Evolutionary conservation across 192 early-diverging fungal genomes (phyloP).

Genomic region (Coemansia sp.): DNA sequence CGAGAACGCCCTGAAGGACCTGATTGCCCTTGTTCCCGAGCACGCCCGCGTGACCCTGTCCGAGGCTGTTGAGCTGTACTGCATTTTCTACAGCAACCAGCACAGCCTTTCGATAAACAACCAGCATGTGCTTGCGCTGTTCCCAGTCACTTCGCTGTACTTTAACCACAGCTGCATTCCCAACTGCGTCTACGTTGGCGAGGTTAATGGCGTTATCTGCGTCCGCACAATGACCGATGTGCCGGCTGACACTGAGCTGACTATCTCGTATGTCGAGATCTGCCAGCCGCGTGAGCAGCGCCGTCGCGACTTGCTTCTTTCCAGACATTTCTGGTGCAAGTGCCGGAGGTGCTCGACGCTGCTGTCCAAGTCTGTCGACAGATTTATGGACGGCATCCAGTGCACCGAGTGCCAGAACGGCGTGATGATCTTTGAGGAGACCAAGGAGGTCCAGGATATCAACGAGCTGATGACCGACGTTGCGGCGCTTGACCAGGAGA

Average conservation of each 20-base stretch:
- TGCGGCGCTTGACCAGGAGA: slow-evolving; percentile 52
- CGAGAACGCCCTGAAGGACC: slow-evolving; percentile 40
- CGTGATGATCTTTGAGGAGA: slow-evolving; percentile 60
- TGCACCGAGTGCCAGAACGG: slow-evolving; percentile 57
- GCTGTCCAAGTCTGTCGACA: slow-evolving; percentile 65
- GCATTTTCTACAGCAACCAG: slow-evolving; percentile 65
- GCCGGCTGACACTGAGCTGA: slow-evolving; percentile 57
- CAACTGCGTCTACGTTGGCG: slow-evolving; percentile 66
- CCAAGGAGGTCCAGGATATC: slow-evolving; percentile 59
- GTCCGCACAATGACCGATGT: slow-evolving; percentile 62
- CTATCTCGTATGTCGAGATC: slow-evolving; percentile 68
- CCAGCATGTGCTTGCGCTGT: slow-evolving; percentile 64
- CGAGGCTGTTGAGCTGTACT: slow-evolving; percentile 54
- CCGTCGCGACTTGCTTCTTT: slow-evolving; percentile 61
- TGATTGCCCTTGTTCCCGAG: slow-evolving; percentile 45
- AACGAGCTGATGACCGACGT: slow-evolving; percentile 58
- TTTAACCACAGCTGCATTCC: slow-evolving; percentile 74
- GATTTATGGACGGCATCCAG: slow-evolving; percentile 66
- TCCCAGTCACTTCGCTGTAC: slow-evolving; percentile 68
- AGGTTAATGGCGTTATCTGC: slow-evolving; percentile 54
- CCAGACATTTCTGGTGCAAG: slow-evolving; percentile 76
- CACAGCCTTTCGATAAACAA: slow-evolving; percentile 57
- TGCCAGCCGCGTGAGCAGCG: slow-evolving; percentile 68
- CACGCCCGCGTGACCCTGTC: slow-evolving; percentile 29
- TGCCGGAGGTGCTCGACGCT: slow-evolving; percentile 64